phyloP scores from a whole-genome alignment of 805 yeast species.

The Wickerhamiella qilinensis region DNA sequence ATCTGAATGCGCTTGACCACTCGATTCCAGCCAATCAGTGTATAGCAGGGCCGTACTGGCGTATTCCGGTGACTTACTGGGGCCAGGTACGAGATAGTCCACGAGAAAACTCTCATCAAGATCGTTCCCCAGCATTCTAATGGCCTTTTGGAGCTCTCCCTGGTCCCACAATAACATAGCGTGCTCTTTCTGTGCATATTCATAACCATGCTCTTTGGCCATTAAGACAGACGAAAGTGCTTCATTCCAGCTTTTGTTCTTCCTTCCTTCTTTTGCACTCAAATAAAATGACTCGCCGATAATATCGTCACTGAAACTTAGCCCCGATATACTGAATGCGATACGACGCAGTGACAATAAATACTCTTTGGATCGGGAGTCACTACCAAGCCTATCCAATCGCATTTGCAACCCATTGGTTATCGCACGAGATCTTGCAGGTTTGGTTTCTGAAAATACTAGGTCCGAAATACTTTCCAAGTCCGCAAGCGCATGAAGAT shows the following conservation, averaged over 20 bases:
- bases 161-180: conserved; percentile 67
- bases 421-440: conserved; percentile 4
- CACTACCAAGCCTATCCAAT: conserved; percentile 27
- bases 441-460: conserved; percentile 1
- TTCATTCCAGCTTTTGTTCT: conserved; percentile 28
- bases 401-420: conserved; percentile 14
- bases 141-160: conserved; percentile 75
- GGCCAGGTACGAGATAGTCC: conserved; percentile 3
- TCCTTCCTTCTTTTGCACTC: conserved; percentile 50
- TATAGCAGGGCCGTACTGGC: conserved; percentile 52
- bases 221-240: conserved; percentile 12
- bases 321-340: conserved; percentile 14
- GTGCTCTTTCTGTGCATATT: conserved; percentile 8
- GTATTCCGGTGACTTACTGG: conserved; percentile 6
- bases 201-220: conserved; percentile 8
- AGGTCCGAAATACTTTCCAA: conserved; percentile 26
- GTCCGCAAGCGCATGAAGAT: conserved; percentile 48
- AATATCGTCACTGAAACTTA: conserved; percentile 11
- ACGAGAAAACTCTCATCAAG: conserved; percentile 12
- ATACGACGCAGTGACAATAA: conserved; percentile 44
- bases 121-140: conserved; percentile 40
- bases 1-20: conserved; percentile 67
- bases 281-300: conserved; percentile 37
- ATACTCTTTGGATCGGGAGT: conserved; percentile 44
- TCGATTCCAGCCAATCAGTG: conserved; percentile 75